These are phyloP conservation scores for Aspergillus ochraceoroseus DNA, from an alignment of 2,329 filamentous ascomycete genomes.

Conservation along the genomic window DNA sequence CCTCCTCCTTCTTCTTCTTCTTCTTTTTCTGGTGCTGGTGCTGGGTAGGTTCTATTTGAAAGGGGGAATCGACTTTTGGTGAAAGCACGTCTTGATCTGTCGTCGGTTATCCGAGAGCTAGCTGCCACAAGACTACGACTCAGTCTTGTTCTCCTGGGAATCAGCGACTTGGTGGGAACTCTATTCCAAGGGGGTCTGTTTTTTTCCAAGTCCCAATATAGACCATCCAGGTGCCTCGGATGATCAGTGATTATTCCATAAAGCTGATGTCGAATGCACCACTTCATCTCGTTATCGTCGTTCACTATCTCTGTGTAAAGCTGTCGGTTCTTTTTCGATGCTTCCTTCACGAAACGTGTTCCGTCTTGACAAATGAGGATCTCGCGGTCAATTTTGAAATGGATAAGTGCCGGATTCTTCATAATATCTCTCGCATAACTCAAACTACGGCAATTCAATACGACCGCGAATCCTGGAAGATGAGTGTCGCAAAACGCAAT, in stretches of 20 bases:
- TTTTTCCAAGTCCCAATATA: not conserved
- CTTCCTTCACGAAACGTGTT: not conserved
- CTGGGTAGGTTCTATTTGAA: too few species aligned
- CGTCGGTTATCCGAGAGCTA: too few species aligned
- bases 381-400: conserved; percentile 1
- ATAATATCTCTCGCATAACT: not conserved
- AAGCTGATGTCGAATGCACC: not conserved
- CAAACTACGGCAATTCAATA: not conserved
- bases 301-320: not conserved
- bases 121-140: too few species aligned
- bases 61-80: too few species aligned
- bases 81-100: too few species aligned
- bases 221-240: not conserved
- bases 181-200: not conserved
- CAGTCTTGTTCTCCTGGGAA: not conserved
- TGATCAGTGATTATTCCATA: not conserved
- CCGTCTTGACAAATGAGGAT: not conserved
- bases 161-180: not conserved
- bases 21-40: too few species aligned
- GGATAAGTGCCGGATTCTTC: not conserved
- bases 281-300: conserved; percentile 1
- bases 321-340: not conserved
- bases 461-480: not conserved
- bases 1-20: too few species aligned
- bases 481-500: not conserved